Base-by-base conservation (phyloP, 176 grass and related monocot species). In the Ananas comosus region DNA sequence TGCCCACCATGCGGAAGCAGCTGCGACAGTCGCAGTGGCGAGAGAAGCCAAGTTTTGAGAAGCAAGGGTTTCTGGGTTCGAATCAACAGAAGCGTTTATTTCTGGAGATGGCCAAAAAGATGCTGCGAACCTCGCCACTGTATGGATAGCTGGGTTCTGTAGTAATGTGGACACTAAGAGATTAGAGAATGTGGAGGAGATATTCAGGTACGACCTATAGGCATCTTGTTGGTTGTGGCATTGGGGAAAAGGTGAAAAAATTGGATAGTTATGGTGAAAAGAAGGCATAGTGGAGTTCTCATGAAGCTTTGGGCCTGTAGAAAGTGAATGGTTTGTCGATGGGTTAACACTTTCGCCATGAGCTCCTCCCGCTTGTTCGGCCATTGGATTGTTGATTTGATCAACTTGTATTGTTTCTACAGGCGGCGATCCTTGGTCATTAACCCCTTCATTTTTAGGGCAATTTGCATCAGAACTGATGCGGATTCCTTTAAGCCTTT, bases 1-100 rank as follows among this genome's bases (percentile, higher is more conserved):
- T 74, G 80, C 72, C 95, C 95, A 99, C 95, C 95, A 99, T 72
- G 90, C 89, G 50, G 95, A 83, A 48, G 95, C 95, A 67, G 95
- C 95, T 61, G 87, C 82, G 72, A 99, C 78, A 70, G 95, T 99
- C 70, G 78, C 87, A 80, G 87, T 69, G 61, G 82, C 87, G 57
- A 99, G 72, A 52, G 90, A 82, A 68, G 90, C 80, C 77, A 91
- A 63, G 72, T 70, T 91, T 28, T 84, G 77, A 85, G 81, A 57
- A 70, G 81, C 59, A 70, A 51, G 19, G 73, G 72, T 81, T 81
- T 82, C 80, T 68, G 81, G 77, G 71, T 76, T 79, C 54, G 80
- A 64, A 70, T 76, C 80, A 51, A 68, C 33, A 78, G 57, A 58
- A 51, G 57, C 68, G 49, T 73, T 78, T 53, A 50, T 18, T 50